Percentiles rank a stretch among this genome's conserved stretches.
Conservation (phyloP, 225 moss, liverwort and hornwort genomes). For the Marchantia paleacea region DNA sequence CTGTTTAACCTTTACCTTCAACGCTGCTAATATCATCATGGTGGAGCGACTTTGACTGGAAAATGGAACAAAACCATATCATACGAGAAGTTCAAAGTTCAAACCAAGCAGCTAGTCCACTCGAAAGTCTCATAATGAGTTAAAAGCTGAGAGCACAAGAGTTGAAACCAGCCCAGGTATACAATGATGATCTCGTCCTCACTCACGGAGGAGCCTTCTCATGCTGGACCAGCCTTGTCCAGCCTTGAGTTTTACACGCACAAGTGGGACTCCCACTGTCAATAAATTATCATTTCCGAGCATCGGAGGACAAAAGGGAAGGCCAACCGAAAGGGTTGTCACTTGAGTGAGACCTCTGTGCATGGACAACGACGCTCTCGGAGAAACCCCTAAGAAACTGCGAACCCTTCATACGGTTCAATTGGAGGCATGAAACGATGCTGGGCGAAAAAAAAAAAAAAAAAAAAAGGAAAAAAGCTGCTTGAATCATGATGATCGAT, state of each 20-base stretch:
- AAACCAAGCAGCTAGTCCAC: background rate
- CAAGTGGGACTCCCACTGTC: background rate
- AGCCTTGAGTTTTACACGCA: background rate
- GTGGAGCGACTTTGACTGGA: background rate
- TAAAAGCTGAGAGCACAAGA: background rate
- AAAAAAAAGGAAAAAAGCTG: background rate
- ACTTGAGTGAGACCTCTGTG: background rate
- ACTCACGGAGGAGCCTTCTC: background rate
- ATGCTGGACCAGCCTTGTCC: background rate
- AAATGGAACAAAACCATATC: background rate
- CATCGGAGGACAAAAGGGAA: background rate
- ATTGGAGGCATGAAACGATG: too few relatives aligned
- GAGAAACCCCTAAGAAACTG: too few relatives aligned
- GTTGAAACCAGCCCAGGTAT: background rate
- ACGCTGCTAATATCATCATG: background rate
- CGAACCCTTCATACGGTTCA: too few relatives aligned
- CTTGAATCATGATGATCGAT: background rate
- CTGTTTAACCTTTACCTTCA: background rate
- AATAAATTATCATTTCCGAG: background rate
- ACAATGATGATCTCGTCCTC: background rate
- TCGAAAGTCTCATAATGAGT: background rate
- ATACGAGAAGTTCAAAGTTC: background rate
- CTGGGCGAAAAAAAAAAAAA: too few relatives aligned
- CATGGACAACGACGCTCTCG: background rate
- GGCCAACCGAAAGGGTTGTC: background rate